Conservation (phyloP, 2,329 filamentous ascomycete genomes). For the Aspergillus quadrilineatus region DNA sequence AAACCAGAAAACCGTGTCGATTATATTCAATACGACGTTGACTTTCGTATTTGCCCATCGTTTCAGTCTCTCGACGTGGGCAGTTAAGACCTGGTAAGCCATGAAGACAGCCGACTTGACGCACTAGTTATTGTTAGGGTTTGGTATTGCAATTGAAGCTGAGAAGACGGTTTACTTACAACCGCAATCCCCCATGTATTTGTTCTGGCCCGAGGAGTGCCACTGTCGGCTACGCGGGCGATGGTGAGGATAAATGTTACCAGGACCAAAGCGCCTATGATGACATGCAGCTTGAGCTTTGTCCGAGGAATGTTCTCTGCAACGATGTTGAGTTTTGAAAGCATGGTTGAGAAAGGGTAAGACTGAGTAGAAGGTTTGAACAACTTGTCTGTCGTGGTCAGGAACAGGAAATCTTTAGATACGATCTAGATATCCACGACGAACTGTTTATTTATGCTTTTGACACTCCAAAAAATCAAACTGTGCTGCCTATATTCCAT, state of each 20-base stretch:
- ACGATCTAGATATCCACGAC: too few relatives aligned
- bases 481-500: too few relatives aligned
- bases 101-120: conserved; percentile 26
- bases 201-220: conserved; percentile 16
- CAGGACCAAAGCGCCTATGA: conserved; percentile 11
- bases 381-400: too few relatives aligned
- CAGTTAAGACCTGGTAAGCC: conserved; percentile 23
- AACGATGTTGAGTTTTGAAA: neutral
- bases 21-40: conserved; percentile 23
- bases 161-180: conserved; percentile 2
- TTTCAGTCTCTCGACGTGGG: conserved; percentile 19
- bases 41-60: conserved; percentile 24
- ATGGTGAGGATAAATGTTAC: conserved; percentile 23
- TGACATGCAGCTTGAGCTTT: conserved; percentile 17
- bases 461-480: too few relatives aligned
- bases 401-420: too few relatives aligned
- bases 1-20: conserved; percentile 29
- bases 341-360: neutral
- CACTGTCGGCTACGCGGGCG: conserved; percentile 20
- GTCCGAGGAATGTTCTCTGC: conserved; percentile 2
- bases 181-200: conserved; percentile 26
- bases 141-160: neutral
- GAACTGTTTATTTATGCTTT: too few relatives aligned
- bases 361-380: neutral
- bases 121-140: neutral